A percentile compares a stretch with the other conserved stretches of the same genome.
These are phyloP conservation scores for Phytophthora lateralis DNA, from an alignment of 352 stramenopile species.

Conservation along the genomic window DNA sequence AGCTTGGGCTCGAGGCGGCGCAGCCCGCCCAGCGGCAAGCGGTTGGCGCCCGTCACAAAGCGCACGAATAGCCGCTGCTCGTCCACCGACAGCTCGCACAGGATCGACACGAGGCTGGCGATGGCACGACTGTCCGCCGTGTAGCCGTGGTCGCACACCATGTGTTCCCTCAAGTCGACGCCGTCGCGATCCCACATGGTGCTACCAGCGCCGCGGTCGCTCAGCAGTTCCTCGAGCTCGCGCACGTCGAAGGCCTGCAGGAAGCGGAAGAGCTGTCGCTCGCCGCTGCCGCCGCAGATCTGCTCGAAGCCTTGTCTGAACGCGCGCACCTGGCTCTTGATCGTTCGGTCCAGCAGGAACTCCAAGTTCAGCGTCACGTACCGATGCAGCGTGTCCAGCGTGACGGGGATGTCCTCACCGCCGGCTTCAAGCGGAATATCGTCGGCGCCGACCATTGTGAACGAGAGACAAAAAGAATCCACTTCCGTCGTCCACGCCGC, in stretches of 20 bases:
- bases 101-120: slow-evolving; percentile 70
- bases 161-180: slow-evolving; percentile 69
- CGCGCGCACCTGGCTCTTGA: slow-evolving; percentile 61
- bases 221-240: slow-evolving; percentile 74
- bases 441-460: slow-evolving; percentile 76
- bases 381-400: slow-evolving; percentile 43
- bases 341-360: slow-evolving; percentile 70
- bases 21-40: slow-evolving; percentile 85
- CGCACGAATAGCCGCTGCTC: slow-evolving; percentile 88
- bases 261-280: slow-evolving; percentile 36
- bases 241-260: slow-evolving; percentile 64
- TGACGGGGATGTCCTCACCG: slow-evolving; percentile 56
- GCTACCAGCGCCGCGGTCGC: slow-evolving; percentile 45
- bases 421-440: slow-evolving; percentile 55
- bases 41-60: slow-evolving; percentile 90
- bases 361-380: slow-evolving; percentile 64
- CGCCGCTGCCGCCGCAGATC: slow-evolving; percentile 48
- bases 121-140: slow-evolving; percentile 68
- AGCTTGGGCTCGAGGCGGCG: slow-evolving; percentile 83
- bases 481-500: slow-evolving; percentile 41
- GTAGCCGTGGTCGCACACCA: slow-evolving; percentile 90
- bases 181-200: slow-evolving; percentile 78
- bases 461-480: slow-evolving; percentile 71
- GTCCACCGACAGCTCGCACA: slow-evolving; percentile 67
- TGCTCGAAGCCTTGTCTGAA: slow-evolving; percentile 75